phyloP scores from a whole-genome alignment of 1,284 basidiomycete genomes.

The Papiliotrema flavescens region DNA sequence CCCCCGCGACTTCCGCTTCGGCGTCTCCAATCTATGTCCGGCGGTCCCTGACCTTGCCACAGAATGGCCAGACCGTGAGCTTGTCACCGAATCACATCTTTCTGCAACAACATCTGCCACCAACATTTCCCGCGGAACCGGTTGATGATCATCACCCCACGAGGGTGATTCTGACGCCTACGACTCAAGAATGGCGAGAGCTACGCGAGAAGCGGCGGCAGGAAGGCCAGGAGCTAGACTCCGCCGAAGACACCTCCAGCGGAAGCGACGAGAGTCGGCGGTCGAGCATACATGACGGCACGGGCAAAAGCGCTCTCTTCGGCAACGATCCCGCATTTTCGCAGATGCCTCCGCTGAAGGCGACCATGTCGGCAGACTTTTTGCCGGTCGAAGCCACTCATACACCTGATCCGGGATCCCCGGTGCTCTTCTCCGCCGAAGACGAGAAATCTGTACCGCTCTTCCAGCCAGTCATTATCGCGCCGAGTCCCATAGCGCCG shows the following conservation, averaged over 20 bases:
- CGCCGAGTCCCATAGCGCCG: conserved; percentile 26
- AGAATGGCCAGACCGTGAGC: conserved; percentile 20
- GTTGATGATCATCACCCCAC: conserved; percentile 9
- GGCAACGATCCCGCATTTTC: not conserved
- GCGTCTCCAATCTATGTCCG: conserved; percentile 21
- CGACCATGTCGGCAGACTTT: conserved; percentile 28
- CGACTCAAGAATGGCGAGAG: conserved; percentile 50
- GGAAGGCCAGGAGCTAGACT: conserved; percentile 16
- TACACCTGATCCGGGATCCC: conserved; percentile 34
- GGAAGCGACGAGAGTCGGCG: conserved; percentile 5
- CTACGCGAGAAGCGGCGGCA: conserved; percentile 26
- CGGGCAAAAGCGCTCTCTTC: not conserved
- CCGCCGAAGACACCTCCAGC: not conserved
- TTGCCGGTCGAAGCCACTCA: conserved; percentile 22
- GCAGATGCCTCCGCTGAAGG: conserved; percentile 1
- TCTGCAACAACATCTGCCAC: conserved; percentile 42
- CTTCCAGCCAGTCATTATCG: conserved; percentile 29
- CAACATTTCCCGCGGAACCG: conserved; percentile 27
- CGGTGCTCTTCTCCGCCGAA: conserved; percentile 6
- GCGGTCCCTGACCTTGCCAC: conserved; percentile 23
- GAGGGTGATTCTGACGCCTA: conserved; percentile 50
- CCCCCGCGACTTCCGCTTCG: conserved; percentile 9
- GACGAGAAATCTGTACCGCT: conserved; percentile 8
- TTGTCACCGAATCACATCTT: conserved; percentile 44
- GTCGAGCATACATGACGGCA: conserved; percentile 1